Evolutionary conservation across 371 early-diverging fungal species (phyloP).

Genomic region (Dichotomocladium elegans): DNA sequence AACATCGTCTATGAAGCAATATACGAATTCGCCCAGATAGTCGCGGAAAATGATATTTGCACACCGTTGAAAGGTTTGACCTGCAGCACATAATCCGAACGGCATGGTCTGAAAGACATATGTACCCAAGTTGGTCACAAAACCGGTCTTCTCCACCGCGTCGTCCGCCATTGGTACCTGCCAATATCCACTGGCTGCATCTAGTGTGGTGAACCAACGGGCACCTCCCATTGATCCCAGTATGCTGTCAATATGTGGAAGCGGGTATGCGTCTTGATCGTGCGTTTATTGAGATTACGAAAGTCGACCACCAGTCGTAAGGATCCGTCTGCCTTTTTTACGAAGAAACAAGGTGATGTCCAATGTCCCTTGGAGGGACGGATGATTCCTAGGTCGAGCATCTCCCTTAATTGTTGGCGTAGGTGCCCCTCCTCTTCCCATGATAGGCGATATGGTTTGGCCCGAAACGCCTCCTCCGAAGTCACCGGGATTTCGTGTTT

Average conservation of each 20-base stretch:
- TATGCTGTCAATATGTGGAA: slow-evolving; percentile 32
- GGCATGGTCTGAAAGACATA: slow-evolving; percentile 47
- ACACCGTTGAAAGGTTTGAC: slow-evolving; percentile 33
- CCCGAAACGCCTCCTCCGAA: neutral
- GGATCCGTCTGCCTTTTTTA: slow-evolving; percentile 36
- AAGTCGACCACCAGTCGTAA: slow-evolving; percentile 29
- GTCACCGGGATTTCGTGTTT: neutral
- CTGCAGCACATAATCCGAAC: slow-evolving; percentile 39
- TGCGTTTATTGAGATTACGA: slow-evolving; percentile 30
- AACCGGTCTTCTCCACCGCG: slow-evolving; percentile 32
- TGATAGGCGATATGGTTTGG: neutral
- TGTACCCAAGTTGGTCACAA: slow-evolving; percentile 29
- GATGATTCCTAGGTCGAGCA: slow-evolving; percentile 9
- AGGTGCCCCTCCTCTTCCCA: neutral
- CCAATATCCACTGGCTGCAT: slow-evolving; percentile 34
- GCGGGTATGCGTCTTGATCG: slow-evolving; percentile 29
- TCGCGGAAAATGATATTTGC: neutral
- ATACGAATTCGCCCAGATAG: slow-evolving; percentile 14
- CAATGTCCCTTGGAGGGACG: slow-evolving; percentile 10
- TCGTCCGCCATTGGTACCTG: slow-evolving; percentile 20
- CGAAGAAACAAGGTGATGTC: slow-evolving; percentile 36
- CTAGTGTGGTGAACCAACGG: slow-evolving; percentile 25
- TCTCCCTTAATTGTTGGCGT: slow-evolving; percentile 4
- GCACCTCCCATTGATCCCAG: slow-evolving; percentile 22
- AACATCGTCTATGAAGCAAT: slow-evolving; percentile 48